Conservation (phyloP, 345 rosid genomes). For the Ceriops zippeliana region DNA sequence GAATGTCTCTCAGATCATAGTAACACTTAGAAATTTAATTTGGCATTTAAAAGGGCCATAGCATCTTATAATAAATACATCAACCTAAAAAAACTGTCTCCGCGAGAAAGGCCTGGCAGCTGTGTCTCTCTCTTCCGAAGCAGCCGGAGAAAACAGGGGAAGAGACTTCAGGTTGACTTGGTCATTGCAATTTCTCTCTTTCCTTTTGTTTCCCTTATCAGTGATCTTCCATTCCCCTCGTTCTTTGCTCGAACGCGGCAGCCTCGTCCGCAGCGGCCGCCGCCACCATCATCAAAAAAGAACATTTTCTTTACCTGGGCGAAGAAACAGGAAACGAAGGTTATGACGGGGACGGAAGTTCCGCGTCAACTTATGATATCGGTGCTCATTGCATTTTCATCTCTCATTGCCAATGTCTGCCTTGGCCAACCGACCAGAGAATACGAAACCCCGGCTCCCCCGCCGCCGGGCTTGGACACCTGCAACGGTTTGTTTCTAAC, state of each 20-base stretch:
- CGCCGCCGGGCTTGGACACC: slow-evolving; percentile 48
- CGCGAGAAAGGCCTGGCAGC: too few relatives aligned
- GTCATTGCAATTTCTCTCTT: slow-evolving; percentile 19
- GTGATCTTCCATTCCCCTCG: slow-evolving; percentile 23
- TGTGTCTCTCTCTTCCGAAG: slow-evolving; percentile 23
- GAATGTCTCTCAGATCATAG: neutral
- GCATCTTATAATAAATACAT: too few relatives aligned
- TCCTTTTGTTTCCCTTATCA: slow-evolving; percentile 26
- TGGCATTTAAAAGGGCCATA: neutral
- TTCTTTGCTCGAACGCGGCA: slow-evolving; percentile 24
- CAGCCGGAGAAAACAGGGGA: slow-evolving; percentile 44
- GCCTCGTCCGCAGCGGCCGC: neutral
- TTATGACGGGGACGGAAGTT: slow-evolving; percentile 35
- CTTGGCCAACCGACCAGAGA: slow-evolving; percentile 47
- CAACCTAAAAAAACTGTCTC: too few relatives aligned
- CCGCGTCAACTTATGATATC: slow-evolving; percentile 23
- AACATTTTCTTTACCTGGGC: neutral
- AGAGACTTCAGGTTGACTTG: slow-evolving; percentile 29
- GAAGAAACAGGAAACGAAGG: slow-evolving; percentile 1
- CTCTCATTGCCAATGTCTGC: slow-evolving; percentile 19
- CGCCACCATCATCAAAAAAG: neutral
- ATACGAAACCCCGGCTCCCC: slow-evolving; percentile 26
- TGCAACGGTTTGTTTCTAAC: slow-evolving; percentile 73
- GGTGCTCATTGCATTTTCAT: slow-evolving; percentile 17
- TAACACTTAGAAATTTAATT: neutral